Percentiles rank a stretch among this genome's conserved stretches.
phyloP scores from a whole-genome alignment of 371 early-diverging fungal genomes.

The Umbelopsis sp. region DNA sequence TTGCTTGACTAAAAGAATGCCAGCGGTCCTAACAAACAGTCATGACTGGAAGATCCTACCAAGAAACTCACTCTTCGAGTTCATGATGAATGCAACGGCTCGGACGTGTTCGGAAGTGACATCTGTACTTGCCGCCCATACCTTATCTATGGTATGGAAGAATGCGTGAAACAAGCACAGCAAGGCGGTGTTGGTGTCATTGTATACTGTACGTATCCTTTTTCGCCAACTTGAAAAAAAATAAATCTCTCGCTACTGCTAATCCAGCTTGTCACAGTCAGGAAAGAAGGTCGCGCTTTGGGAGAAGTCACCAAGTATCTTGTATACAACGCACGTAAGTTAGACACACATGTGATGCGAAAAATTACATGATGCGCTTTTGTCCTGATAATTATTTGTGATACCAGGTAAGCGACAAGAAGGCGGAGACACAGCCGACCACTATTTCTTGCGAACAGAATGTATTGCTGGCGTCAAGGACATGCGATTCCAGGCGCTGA shows the following conservation, averaged over 20 bases:
- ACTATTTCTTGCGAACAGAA: slow-evolving; percentile 92
- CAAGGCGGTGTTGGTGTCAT: slow-evolving; percentile 93
- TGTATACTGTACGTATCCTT: slow-evolving; percentile 77
- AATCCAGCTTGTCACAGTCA: slow-evolving; percentile 46
- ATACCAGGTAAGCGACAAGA: slow-evolving; percentile 67
- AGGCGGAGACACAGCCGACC: slow-evolving; percentile 90
- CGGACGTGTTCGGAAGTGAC: slow-evolving; percentile 92
- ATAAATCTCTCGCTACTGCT: too few species aligned
- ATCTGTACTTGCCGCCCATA: slow-evolving; percentile 97
- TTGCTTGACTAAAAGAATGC: background rate
- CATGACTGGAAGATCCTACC: slow-evolving; percentile 60
- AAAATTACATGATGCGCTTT: too few species aligned
- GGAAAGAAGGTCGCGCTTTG: slow-evolving; percentile 94
- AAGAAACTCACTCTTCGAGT: slow-evolving; percentile 88
- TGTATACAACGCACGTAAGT: slow-evolving; percentile 92
- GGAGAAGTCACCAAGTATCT: slow-evolving; percentile 97
- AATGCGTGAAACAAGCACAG: slow-evolving; percentile 89
- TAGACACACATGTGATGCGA: too few species aligned
- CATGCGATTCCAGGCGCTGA: slow-evolving; percentile 96
- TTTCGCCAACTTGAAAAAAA: too few species aligned
- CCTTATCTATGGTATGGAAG: slow-evolving; percentile 92
- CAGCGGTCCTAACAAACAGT: too few species aligned
- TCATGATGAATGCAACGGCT: slow-evolving; percentile 93
- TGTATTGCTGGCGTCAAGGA: slow-evolving; percentile 97
- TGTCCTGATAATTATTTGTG: too few species aligned